These are phyloP conservation scores for Boeremia exigua DNA, from an alignment of 2,329 filamentous ascomycete species.

Conservation along the genomic window DNA sequence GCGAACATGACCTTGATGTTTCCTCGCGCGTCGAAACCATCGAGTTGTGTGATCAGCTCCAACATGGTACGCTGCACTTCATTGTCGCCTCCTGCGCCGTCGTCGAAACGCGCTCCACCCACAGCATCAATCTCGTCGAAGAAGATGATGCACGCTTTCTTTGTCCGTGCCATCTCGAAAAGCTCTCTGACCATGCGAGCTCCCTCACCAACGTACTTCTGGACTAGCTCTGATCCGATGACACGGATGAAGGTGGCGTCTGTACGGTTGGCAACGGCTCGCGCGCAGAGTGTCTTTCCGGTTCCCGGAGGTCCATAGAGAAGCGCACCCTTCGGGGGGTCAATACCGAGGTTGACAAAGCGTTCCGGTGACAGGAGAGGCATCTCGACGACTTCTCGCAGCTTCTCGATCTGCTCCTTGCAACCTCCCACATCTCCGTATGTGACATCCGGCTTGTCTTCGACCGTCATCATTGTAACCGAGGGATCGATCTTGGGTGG, in stretches of 20 bases:
- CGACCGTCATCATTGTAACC: conserved; percentile 99
- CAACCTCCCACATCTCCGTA: conserved; percentile 98
- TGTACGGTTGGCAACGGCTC: conserved; percentile 96
- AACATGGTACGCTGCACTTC: conserved; percentile 98
- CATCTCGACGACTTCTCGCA: conserved; percentile 98
- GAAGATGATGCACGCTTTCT: conserved; percentile 99
- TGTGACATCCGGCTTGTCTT: conserved; percentile 99
- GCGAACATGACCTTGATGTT: conserved; percentile 99
- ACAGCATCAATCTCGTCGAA: conserved; percentile 98
- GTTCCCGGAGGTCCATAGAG: conserved; percentile 97
- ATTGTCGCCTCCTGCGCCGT: conserved; percentile 95
- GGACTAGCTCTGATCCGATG: conserved; percentile 95
- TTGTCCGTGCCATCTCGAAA: conserved; percentile 98
- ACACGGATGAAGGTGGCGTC: conserved; percentile 99
- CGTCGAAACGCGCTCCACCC: conserved; percentile 93
- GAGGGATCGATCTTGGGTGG: conserved; percentile 98
- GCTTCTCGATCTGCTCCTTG: conserved; percentile 99
- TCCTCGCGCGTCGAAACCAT: conserved; percentile 93
- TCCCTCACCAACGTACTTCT: conserved; percentile 98
- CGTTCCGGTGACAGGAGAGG: conserved; percentile 93
- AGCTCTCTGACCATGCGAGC: conserved; percentile 98
- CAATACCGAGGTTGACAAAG: conserved; percentile 98
- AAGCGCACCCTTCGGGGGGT: conserved; percentile 95
- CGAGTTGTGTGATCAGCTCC: conserved; percentile 94
- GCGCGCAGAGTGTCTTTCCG: conserved; percentile 97